A percentile compares a stretch with the other conserved stretches of the same genome.
These are phyloP conservation scores for Tetrahymena thermophila DNA, from an alignment of 73 alveolate genomes.

Conservation along the genomic window DNA sequence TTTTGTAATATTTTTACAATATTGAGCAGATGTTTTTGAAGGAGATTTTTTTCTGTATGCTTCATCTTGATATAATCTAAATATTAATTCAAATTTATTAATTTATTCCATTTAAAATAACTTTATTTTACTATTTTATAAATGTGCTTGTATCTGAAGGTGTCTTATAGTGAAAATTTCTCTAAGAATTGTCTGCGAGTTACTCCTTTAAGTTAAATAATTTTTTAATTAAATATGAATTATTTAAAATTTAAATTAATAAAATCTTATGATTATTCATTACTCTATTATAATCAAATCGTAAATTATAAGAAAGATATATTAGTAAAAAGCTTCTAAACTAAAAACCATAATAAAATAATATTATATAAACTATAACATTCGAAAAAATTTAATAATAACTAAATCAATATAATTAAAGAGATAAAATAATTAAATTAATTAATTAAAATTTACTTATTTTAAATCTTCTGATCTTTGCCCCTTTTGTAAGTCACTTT, in stretches of 20 bases:
- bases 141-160: neutral
- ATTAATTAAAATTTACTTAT: neutral
- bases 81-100: neutral
- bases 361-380: no score
- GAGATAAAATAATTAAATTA: no score
- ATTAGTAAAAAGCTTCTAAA: no score
- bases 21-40: neutral
- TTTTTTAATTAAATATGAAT: neutral
- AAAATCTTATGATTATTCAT: no score
- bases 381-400: no score
- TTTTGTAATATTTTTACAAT: neutral
- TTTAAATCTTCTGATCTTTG: neutral
- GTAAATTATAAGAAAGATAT: no score
- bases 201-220: neutral
- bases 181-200: neutral
- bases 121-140: neutral
- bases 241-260: no score
- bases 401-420: no score
- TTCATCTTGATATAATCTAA: neutral
- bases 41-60: neutral
- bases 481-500: neutral
- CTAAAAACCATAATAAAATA: no score
- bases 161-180: neutral
- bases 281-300: no score
- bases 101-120: neutral